Percentiles rank a stretch among this genome's conserved stretches.
phyloP scores from a whole-genome alignment of 352 stramenopile genomes.

The Globisporangium emineosum region DNA sequence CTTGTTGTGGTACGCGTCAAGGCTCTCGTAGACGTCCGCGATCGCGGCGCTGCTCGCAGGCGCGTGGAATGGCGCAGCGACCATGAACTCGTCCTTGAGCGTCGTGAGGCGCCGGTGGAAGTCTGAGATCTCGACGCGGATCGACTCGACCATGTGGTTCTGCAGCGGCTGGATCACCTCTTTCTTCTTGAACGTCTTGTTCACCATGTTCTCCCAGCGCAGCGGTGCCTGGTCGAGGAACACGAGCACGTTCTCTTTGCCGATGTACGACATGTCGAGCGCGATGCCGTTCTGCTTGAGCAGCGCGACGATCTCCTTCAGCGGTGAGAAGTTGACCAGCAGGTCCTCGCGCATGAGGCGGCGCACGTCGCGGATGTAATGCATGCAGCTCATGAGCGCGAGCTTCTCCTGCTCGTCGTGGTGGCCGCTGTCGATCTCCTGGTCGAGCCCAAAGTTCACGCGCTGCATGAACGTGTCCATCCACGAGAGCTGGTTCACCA shows the following conservation, averaged over 20 bases:
- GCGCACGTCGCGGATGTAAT: constrained; percentile 86
- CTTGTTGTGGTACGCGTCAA: constrained; percentile 86
- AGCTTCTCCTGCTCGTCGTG: constrained; percentile 40
- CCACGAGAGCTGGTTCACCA: constrained; percentile 80
- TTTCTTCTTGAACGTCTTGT: constrained; percentile 93
- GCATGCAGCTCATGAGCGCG: constrained; percentile 86
- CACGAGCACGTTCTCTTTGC: constrained; percentile 74
- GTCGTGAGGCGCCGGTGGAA: constrained; percentile 66
- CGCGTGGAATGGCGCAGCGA: constrained; percentile 49
- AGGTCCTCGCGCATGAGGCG: constrained; percentile 81
- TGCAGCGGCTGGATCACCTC: constrained; percentile 89
- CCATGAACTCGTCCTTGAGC: constrained; percentile 66
- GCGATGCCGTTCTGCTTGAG: constrained; percentile 87
- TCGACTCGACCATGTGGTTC: constrained; percentile 84
- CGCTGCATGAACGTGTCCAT: constrained; percentile 86
- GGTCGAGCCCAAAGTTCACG: constrained; percentile 76
- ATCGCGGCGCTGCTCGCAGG: constrained; percentile 26
- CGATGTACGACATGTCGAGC: constrained; percentile 85
- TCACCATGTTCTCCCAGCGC: constrained; percentile 91
- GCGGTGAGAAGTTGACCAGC: constrained; percentile 63
- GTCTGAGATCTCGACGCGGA: constrained; percentile 65
- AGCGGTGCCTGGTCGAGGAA: constrained; percentile 89
- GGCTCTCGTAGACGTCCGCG: constrained; percentile 77
- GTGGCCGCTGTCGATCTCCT: constrained; percentile 37
- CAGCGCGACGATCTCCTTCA: constrained; percentile 79